These are phyloP conservation scores for Pyrus bretschneideri DNA, from an alignment of 306 rosid genomes.

Conservation along the genomic window DNA sequence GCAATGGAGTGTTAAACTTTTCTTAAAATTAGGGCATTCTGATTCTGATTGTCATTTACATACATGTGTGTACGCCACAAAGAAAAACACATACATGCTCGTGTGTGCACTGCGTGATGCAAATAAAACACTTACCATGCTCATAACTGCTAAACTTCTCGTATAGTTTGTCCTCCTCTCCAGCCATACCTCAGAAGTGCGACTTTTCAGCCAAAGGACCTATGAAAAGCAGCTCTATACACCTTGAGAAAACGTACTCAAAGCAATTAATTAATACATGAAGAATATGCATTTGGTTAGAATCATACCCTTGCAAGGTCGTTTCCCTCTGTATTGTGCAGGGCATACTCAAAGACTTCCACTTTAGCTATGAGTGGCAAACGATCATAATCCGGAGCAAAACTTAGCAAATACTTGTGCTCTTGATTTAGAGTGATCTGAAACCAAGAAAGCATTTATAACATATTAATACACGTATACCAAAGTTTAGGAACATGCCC, in stretches of 20 bases:
- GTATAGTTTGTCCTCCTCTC: slow-evolving; percentile 98
- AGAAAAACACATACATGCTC: background rate
- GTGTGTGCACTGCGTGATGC: background rate
- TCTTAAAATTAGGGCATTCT: background rate
- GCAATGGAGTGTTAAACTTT: background rate
- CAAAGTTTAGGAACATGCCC: background rate
- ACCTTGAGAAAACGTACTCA: slow-evolving; percentile 21
- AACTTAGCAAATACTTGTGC: slow-evolving; percentile 88
- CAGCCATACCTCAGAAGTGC: slow-evolving; percentile 94
- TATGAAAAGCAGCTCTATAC: slow-evolving; percentile 23
- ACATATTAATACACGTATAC: background rate
- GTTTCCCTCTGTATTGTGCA: slow-evolving; percentile 87
- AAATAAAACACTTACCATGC: slow-evolving; percentile 57
- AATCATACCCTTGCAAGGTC: slow-evolving; percentile 69
- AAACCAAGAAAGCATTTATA: slow-evolving; percentile 20
- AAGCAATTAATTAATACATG: slow-evolving; percentile 1
- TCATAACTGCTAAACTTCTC: slow-evolving; percentile 98
- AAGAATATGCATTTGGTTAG: slow-evolving; percentile 2
- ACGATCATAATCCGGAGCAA: slow-evolving; percentile 96
- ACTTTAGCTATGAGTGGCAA: slow-evolving; percentile 95
- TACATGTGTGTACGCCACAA: background rate
- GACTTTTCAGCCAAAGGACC: slow-evolving; percentile 99
- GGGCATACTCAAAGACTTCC: slow-evolving; percentile 93
- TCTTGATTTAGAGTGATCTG: slow-evolving; percentile 94
- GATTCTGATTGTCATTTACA: background rate